Evolutionary conservation across 192 early-diverging fungal species (phyloP).

Genomic region (Mortierella claussenii): DNA sequence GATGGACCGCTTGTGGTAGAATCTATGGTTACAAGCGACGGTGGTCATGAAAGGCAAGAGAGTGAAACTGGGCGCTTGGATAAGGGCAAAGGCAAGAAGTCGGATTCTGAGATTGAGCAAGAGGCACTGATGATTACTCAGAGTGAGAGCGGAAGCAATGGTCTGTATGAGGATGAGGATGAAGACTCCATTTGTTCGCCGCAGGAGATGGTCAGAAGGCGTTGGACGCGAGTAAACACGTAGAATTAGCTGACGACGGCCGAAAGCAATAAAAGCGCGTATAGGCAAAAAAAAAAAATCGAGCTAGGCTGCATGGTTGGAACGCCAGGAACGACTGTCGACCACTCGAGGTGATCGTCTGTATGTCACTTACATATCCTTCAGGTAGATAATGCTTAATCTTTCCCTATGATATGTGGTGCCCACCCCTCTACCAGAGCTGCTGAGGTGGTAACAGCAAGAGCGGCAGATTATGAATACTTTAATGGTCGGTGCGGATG

Average conservation of each 20-base stretch:
- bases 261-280: neutral
- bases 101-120: constrained; percentile 16
- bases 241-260: too few relatives aligned
- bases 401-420: too few relatives aligned
- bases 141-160: neutral
- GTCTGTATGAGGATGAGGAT: neutral
- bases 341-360: too few relatives aligned
- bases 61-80: neutral
- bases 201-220: constrained; percentile 43
- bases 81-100: constrained; percentile 43
- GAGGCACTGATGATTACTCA: neutral
- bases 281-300: too few relatives aligned
- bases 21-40: too few relatives aligned
- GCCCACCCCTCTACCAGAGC: too few relatives aligned
- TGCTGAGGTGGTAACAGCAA: too few relatives aligned
- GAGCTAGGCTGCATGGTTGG: too few relatives aligned
- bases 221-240: constrained; percentile 19
- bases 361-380: neutral
- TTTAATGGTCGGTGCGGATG: too few relatives aligned
- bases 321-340: too few relatives aligned
- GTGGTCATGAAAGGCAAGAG: neutral
- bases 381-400: neutral
- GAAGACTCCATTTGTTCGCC: constrained; percentile 25
- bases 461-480: too few relatives aligned
- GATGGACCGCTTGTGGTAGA: neutral